These are phyloP conservation scores for Colletotrichum falcatum DNA, from an alignment of 2,329 filamentous ascomycete genomes.

Conservation along the genomic window DNA sequence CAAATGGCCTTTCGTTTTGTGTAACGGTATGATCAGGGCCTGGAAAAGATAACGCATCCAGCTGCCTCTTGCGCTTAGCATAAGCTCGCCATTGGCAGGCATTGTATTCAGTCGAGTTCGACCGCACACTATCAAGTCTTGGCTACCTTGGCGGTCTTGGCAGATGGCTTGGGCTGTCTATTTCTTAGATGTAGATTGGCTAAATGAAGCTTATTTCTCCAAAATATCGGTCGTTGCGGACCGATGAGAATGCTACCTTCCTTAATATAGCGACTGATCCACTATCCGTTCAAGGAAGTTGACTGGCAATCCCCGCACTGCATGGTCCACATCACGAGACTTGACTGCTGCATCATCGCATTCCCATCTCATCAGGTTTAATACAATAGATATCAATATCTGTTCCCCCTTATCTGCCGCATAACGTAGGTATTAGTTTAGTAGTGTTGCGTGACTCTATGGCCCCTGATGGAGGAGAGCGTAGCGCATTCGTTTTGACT, in stretches of 20 bases:
- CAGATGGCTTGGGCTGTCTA: background rate
- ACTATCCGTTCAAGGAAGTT: constrained; percentile 9
- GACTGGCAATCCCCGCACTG: background rate
- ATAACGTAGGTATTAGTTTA: background rate
- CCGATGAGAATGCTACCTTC: constrained; percentile 35
- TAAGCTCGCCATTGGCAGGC: constrained; percentile 23
- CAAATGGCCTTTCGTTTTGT: constrained; percentile 7
- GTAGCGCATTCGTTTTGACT: too few relatives aligned
- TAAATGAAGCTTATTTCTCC: constrained; percentile 32
- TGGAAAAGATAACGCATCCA: constrained; percentile 19
- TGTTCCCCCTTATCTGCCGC: background rate
- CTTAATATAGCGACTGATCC: constrained; percentile 28
- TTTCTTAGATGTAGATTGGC: constrained; percentile 23
- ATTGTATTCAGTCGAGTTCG: background rate
- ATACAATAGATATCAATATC: background rate
- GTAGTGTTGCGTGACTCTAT: background rate
- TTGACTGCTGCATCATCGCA: background rate
- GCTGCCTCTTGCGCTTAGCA: constrained; percentile 29
- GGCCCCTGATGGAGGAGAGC: too few relatives aligned
- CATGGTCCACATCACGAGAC: background rate
- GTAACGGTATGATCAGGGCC: constrained; percentile 12
- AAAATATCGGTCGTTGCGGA: constrained; percentile 27
- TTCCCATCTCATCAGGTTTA: background rate
- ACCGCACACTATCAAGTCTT: constrained; percentile 24
- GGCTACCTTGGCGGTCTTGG: constrained; percentile 14